Evolutionary conservation across 163 green algal species (phyloP).

Genomic region (Scenedesmus sp.): DNA sequence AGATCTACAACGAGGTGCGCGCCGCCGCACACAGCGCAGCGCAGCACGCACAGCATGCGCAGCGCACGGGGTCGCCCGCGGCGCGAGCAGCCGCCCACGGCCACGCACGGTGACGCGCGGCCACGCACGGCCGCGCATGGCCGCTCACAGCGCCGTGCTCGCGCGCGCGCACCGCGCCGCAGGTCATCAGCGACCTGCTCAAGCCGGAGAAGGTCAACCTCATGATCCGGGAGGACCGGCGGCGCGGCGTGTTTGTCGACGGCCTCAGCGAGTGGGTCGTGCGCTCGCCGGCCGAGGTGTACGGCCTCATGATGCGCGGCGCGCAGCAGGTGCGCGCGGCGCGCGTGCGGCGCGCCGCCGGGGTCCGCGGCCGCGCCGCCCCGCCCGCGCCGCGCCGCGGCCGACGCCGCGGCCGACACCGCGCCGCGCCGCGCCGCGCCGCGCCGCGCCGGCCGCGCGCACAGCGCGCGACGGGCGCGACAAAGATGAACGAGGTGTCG

Average conservation of each 20-base stretch:
- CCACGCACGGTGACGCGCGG: neutral
- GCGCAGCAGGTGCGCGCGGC: conserved; percentile 27
- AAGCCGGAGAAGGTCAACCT: conserved; percentile 91
- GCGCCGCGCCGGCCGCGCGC: conserved; percentile 71
- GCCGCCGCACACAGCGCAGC: neutral
- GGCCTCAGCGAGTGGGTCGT: conserved; percentile 97
- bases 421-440: conserved; percentile 79
- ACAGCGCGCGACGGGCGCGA: conserved; percentile 87
- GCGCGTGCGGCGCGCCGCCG: neutral
- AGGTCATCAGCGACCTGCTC: conserved; percentile 95
- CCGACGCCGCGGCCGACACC: too few species aligned
- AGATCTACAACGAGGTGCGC: conserved; percentile 57
- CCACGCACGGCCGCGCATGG: neutral
- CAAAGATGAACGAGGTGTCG: conserved; percentile 94
- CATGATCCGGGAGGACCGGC: conserved; percentile 87
- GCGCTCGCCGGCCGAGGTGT: conserved; percentile 82
- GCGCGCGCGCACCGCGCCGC: neutral
- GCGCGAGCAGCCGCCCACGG: neutral
- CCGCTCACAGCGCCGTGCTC: too few species aligned
- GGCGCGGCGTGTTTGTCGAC: conserved; percentile 93
- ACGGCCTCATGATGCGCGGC: conserved; percentile 91
- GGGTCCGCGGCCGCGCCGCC: too few species aligned
- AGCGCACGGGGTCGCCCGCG: too few species aligned
- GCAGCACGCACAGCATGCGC: too few species aligned
- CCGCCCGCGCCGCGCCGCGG: too few species aligned